Base-by-base conservation (phyloP, 208 protist genomes). In the Kentomonas sorsogonicus region DNA sequence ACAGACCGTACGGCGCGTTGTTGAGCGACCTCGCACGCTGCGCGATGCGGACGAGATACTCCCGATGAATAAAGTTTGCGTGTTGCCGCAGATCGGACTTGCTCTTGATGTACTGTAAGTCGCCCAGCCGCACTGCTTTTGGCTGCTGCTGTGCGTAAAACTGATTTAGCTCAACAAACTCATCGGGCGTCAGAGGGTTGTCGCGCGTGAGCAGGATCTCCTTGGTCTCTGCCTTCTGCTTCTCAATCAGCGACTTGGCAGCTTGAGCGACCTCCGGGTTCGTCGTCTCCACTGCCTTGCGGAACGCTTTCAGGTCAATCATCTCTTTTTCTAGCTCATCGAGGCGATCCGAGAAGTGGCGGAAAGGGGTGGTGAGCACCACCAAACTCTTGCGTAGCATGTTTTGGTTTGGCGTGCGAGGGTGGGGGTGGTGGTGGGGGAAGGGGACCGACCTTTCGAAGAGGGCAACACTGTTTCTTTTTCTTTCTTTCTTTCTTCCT, bases 321-420 rank as follows among this genome's bases (percentile, higher is more conserved):
- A 90, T 70, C 46, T 90, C 78, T 53, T 79, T 81, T 39, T 90
- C 83, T 53, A 90, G 79, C 2, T 68, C 83, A 41, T 90, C 83
- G 6, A 90, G 60, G 4, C 83, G 75, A 30, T 82, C 75, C 1
- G 62, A 53, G 2, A 74, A 48, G 11, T 74, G 57, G 2, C 54
- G 41, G 18, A 69, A 60, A 3, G n/a, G n/a, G n/a, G 48, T 66
- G 1, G 52, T 52, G 15, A 41, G 40, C 43, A 60, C 16, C n/a
- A 71, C 5, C 7, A 47, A 47, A 47, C 9, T 47, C 16, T 26
- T 20, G 23, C 43, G 43, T 5, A 47, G 15, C 43, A 47, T 47
- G 10, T 15, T 47, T 47, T 15, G 5, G 33, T 36, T 5, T 36
- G 33, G 11, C 5, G 11, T 5, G 33, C 33, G 33, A 36, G 11